These are phyloP conservation scores for Cercospora sp. DNA, from an alignment of 2,329 filamentous ascomycete genomes.

Conservation along the genomic window DNA sequence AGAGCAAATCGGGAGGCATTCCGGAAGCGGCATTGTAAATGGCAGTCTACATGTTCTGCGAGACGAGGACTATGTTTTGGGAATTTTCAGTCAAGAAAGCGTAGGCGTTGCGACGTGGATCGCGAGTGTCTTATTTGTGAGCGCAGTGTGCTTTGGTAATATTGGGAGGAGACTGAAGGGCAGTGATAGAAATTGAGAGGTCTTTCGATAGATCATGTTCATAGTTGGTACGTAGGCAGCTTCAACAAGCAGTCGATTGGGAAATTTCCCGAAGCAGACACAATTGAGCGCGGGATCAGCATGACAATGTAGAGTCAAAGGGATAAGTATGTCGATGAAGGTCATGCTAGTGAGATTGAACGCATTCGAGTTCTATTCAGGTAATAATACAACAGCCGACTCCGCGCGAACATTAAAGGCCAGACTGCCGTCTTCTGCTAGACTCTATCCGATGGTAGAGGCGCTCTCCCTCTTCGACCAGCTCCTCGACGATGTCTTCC, in stretches of 20 bases:
- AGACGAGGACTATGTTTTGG: conserved; percentile 39
- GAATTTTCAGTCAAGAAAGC: conserved; percentile 61
- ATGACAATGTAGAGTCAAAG: background rate
- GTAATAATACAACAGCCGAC: background rate
- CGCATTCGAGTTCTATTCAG: background rate
- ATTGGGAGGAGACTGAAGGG: conserved; percentile 71
- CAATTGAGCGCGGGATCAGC: background rate
- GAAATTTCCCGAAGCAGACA: background rate
- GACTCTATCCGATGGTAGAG: too few relatives aligned
- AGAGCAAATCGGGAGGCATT: conserved; percentile 21
- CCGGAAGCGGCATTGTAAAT: conserved; percentile 23
- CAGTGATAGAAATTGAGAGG: background rate
- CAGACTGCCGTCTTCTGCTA: too few relatives aligned
- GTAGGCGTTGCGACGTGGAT: conserved; percentile 83
- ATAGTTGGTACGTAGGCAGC: background rate
- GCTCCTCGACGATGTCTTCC: background rate
- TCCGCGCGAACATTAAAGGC: too few relatives aligned
- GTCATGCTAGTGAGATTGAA: background rate
- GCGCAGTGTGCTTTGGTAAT: conserved; percentile 93
- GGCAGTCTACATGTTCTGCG: conserved; percentile 20
- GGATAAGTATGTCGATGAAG: background rate
- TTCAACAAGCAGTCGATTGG: conserved; percentile 8
- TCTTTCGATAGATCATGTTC: background rate
- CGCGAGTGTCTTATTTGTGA: conserved; percentile 90
- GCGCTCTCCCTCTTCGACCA: background rate